These are phyloP conservation scores for Kuraishia molischiana DNA, from an alignment of 805 yeast species.

Conservation along the genomic window DNA sequence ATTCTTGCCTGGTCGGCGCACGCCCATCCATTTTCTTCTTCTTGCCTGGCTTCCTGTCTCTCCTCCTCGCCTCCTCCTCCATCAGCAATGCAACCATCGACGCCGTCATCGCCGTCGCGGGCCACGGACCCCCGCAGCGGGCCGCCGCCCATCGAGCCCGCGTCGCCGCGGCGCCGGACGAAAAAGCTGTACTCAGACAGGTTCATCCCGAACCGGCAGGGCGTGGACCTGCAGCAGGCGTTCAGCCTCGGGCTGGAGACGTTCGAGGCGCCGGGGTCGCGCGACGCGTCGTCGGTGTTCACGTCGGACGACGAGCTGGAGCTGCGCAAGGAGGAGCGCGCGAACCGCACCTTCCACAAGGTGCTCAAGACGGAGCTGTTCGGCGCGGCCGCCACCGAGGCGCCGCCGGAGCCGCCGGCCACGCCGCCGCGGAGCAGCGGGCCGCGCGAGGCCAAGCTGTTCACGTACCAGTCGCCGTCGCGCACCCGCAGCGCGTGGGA, in stretches of 20 bases:
- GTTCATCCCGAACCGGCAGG: conserved; percentile 80
- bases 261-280: conserved; percentile 3
- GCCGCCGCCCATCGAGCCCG: conserved; percentile 2
- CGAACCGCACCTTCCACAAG: conserved; percentile 78
- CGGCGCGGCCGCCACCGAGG: conserved; percentile 31
- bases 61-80: too few relatives aligned
- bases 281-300: conserved; percentile 13
- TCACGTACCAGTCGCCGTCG: conserved; percentile 68
- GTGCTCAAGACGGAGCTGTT: conserved; percentile 84
- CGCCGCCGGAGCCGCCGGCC: conserved; percentile 7
- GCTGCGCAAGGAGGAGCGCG: conserved; percentile 63
- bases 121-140: not conserved
- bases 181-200: conserved; percentile 55
- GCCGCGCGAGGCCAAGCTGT: conserved; percentile 36
- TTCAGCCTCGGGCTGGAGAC: conserved; percentile 42
- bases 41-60: too few relatives aligned
- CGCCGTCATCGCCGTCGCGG: conserved; percentile 3
- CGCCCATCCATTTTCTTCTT: too few relatives aligned
- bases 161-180: conserved; percentile 2
- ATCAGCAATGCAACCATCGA: too few relatives aligned
- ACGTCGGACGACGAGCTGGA: conserved; percentile 52
- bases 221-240: conserved; percentile 83
- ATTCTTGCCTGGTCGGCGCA: too few relatives aligned
- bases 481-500: conserved; percentile 47
- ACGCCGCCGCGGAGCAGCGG: conserved; percentile 13